Evolutionary conservation across 495 filamentous ascomycete genomes (phyloP), one percentile per base, ranked within the genome.

Genomic region (Cercophora newfieldiana): DNA sequence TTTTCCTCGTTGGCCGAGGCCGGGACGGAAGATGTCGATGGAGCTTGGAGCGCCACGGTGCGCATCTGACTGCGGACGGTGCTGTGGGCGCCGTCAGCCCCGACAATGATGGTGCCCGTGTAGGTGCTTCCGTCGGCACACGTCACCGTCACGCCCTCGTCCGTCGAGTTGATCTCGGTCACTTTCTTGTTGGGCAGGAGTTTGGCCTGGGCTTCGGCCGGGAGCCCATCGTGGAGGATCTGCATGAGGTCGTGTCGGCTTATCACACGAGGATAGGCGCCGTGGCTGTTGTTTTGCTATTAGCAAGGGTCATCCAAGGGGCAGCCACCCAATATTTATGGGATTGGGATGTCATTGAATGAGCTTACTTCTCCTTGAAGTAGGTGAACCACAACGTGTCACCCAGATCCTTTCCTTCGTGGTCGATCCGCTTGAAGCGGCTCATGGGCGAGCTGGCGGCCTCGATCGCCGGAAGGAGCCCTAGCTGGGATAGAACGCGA

Each of bases 391-490:
- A 55, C 22, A 63, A 30, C 1, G 59, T 63, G 18, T 54, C 59
- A n/a, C 66, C 55, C 21, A 60, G 10, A 24, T 62, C 25, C 24
- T 66, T 56, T 1, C 44, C 66, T n/a, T 70, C 71, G 55, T 63
- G 62, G 28, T 71, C 55, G 47, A 64, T 51, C 6, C 53, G 37
- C 26, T 51, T 71, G 87, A 87, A 90, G 31, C 80, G 84, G 72
- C 90, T 90, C 25, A 88, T 86, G 59, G 87, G 89, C 3, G 84
- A 84, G 12, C 84, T 84, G 16, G 81, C 77, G 70, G 90, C 21
- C 49, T 64, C 12, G 14, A 75, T 56, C 51, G 58, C 71, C 48
- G 79, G 78, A 37, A 71, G 69, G 0, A 81, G n/a, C 3, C 76
- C 82, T 0, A 86, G 63, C 61, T 87, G 85, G 58, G 85, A 80